Percentiles rank a stretch among this genome's conserved stretches.
Conservation (phyloP, 352 stramenopile species). For the Phytophthora agathidicida region DNA sequence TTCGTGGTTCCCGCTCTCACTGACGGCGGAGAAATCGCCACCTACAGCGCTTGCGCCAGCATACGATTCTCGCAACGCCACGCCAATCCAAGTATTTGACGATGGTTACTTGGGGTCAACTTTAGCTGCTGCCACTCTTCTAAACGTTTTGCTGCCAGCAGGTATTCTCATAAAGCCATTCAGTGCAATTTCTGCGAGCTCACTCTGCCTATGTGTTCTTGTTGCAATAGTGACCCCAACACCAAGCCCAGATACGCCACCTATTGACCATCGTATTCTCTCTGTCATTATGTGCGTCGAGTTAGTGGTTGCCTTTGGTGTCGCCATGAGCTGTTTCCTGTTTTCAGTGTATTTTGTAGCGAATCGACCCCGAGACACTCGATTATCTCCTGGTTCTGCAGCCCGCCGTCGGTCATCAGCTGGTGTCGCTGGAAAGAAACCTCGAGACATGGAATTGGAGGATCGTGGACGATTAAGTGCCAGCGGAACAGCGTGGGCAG, state of each 20-base stretch:
- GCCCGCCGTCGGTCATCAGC: constrained; percentile 25
- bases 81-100: constrained; percentile 44
- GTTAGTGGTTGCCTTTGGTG: constrained; percentile 80
- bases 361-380: constrained; percentile 68
- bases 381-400: constrained; percentile 21
- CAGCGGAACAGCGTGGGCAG: constrained; percentile 29
- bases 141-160: constrained; percentile 81
- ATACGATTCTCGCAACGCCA: constrained; percentile 52
- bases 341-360: constrained; percentile 90
- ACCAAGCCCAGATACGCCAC: constrained; percentile 75
- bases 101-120: constrained; percentile 65
- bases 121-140: constrained; percentile 57
- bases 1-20: constrained; percentile 15
- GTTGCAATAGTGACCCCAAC: constrained; percentile 53
- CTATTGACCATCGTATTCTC: constrained; percentile 83
- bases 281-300: constrained; percentile 89
- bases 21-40: background rate
- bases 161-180: constrained; percentile 30
- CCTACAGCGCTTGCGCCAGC: constrained; percentile 39
- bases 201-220: constrained; percentile 8
- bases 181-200: constrained; percentile 1
- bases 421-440: constrained; percentile 21
- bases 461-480: constrained; percentile 19
- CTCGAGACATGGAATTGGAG: constrained; percentile 28
- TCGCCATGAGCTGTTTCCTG: constrained; percentile 82